These are phyloP conservation scores for Camellia sinensis DNA, from an alignment of 148 eudicot species.

Conservation along the genomic window DNA sequence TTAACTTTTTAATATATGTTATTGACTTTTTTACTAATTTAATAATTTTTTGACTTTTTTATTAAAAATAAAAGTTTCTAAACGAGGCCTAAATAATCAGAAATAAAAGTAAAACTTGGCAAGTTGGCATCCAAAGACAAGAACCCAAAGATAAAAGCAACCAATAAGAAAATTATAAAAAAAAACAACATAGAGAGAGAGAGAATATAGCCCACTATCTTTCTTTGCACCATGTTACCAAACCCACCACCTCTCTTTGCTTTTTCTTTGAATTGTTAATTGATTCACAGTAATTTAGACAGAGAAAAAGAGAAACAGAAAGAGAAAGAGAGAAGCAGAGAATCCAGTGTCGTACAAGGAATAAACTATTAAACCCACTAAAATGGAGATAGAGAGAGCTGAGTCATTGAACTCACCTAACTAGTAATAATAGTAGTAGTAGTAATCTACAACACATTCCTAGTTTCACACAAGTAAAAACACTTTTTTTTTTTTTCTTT, in stretches of 20 bases:
- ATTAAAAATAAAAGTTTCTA: too few species aligned
- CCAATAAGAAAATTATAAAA: neutral
- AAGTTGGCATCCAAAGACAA: conserved; percentile 7
- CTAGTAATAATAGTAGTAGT: too few species aligned
- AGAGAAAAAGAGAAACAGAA: neutral
- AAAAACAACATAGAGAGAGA: neutral
- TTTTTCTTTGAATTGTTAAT: neutral
- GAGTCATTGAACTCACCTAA: neutral
- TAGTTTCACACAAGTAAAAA: too few species aligned
- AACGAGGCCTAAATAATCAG: neutral
- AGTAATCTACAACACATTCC: too few species aligned
- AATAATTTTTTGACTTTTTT: too few species aligned
- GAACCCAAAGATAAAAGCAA: conserved; percentile 11
- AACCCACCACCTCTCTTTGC: conserved; percentile 24
- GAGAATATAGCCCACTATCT: neutral
- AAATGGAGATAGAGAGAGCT: conserved; percentile 8
- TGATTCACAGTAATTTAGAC: neutral
- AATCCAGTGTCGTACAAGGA: conserved; percentile 17
- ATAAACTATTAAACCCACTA: conserved; percentile 12
- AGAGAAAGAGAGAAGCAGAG: neutral
- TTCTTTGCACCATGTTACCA: conserved; percentile 23
- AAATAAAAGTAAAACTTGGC: too few species aligned
- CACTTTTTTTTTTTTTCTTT: too few species aligned
- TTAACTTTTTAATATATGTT: too few species aligned
- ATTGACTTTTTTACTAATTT: too few species aligned